Evolutionary conservation across 148 eudicot species (phyloP), one percentile per base, ranked within the genome.

Genomic region (Gaultheria prostrata): DNA sequence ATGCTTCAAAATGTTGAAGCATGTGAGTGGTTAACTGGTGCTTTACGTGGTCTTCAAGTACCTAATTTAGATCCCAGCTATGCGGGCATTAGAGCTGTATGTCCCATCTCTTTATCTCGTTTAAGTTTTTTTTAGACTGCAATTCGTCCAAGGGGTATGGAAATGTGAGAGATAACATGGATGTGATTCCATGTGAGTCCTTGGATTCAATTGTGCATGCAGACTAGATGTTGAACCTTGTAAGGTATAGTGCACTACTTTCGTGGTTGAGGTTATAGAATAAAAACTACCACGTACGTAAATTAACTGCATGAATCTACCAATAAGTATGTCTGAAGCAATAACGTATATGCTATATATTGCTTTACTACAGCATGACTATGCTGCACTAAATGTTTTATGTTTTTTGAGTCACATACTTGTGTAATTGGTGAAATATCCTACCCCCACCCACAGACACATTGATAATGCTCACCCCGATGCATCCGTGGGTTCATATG

Each of bases 11-110:
- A 90, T 82, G 92, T 95, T 63, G 96, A 93, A 88, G 98, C 98
- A 76, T 95, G 99, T 86, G 99, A 97, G 83, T 97, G 99, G 98
- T 85, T 97, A 81, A 84, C 92, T 15, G 90, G 90, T 79, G 98
- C 96, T 80, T 85, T 95, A 82, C 93, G 86, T 70, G 90, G 90
- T 81, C 90, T 97, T 72, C 98, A 93, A 93, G 92, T 80, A 33
- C 97, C 98, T 54, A 87, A 81, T 80, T 78, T 97, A 91, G 99
- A 97, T 88, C 86, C 91, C 85, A 53, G 81, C 87, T 95, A 91
- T 89, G 90, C 89, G 77, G 92, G 89, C 79, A 89, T 94, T 89
- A 87, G 93, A 89, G 95, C 98, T 87, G 99, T 97, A 95, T 85
- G 94, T 88, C 81, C 56, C 53, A 67, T 56, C 76, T 71, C 26